A percentile compares a stretch with the other conserved stretches of the same genome.
These are phyloP conservation scores for Biscutella laevigata DNA, from an alignment of 441 rosid genomes.

Conservation along the genomic window DNA sequence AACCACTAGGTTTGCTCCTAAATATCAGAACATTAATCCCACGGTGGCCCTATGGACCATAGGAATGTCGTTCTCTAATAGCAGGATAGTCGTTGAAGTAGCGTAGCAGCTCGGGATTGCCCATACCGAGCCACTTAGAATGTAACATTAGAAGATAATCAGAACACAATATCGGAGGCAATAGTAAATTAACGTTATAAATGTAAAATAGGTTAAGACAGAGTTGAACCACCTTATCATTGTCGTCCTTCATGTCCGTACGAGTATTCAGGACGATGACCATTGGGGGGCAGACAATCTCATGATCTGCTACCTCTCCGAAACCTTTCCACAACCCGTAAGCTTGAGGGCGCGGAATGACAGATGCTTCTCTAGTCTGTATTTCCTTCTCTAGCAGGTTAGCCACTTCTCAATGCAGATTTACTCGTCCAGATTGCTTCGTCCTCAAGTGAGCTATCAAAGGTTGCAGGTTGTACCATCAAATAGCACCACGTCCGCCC, in stretches of 20 bases:
- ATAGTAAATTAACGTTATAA: background rate
- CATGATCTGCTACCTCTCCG: slow-evolving; percentile 42
- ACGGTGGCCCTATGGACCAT: slow-evolving; percentile 70
- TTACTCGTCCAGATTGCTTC: slow-evolving; percentile 46
- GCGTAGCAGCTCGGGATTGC: slow-evolving; percentile 56
- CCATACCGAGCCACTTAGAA: slow-evolving; percentile 63
- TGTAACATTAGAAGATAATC: background rate
- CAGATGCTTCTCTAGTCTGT: slow-evolving; percentile 40
- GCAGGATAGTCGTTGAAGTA: slow-evolving; percentile 40
- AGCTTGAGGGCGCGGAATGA: slow-evolving; percentile 38
- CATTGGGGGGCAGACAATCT: slow-evolving; percentile 70
- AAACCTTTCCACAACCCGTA: slow-evolving; percentile 63
- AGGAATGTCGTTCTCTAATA: slow-evolving; percentile 53
- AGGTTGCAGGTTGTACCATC: slow-evolving; percentile 65
- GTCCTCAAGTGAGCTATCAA: slow-evolving; percentile 58
- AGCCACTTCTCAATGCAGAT: slow-evolving; percentile 55
- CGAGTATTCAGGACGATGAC: slow-evolving; percentile 54
- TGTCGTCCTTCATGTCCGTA: slow-evolving; percentile 43
- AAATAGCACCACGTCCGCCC: slow-evolving; percentile 59
- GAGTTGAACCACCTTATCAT: slow-evolving; percentile 40
- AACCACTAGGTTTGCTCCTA: slow-evolving; percentile 49
- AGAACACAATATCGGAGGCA: background rate
- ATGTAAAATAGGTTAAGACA: background rate
- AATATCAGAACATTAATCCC: slow-evolving; percentile 59
- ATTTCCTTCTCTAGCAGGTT: slow-evolving; percentile 46